These are phyloP conservation scores for Juglanconis oblonga DNA, from an alignment of 2,329 filamentous ascomycete genomes.

Conservation along the genomic window DNA sequence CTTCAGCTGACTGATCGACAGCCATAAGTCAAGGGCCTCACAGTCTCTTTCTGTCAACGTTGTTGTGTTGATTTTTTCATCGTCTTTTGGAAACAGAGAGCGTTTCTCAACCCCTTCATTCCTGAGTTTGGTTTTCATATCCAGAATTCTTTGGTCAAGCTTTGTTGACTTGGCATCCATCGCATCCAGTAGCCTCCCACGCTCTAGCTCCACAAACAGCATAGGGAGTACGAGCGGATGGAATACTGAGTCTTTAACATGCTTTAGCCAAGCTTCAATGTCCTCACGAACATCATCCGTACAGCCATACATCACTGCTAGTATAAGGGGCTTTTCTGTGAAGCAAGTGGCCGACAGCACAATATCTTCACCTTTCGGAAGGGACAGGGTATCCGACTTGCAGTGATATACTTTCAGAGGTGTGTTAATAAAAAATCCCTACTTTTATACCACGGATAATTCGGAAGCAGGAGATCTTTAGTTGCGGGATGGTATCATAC, in stretches of 20 bases:
- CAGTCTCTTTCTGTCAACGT: constrained; percentile 18
- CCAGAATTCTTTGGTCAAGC: constrained; percentile 17
- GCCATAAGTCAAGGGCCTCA: constrained; percentile 19
- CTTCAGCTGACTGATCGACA: constrained; percentile 18
- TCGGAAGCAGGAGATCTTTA: too few species aligned
- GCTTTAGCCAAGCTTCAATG: neutral
- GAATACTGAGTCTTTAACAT: constrained; percentile 8
- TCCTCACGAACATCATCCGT: neutral
- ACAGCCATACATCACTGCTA: constrained; percentile 23
- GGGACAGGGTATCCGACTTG: constrained; percentile 22
- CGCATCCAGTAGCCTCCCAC: constrained; percentile 15
- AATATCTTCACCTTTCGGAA: constrained; percentile 9
- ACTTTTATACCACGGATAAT: too few species aligned
- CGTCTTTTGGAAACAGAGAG: neutral
- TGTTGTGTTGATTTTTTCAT: neutral
- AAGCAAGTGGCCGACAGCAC: constrained; percentile 23
- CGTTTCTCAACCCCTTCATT: neutral
- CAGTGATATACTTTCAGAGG: constrained; percentile 23
- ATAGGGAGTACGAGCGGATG: constrained; percentile 22
- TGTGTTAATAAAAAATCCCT: neutral
- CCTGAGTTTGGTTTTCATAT: constrained; percentile 18
- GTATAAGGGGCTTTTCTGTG: constrained; percentile 10
- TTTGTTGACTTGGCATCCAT: constrained; percentile 6
- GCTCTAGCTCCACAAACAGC: constrained; percentile 21
- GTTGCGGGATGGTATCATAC: constrained; percentile 1